Evolutionary conservation across 208 protist genomes (phyloP).

Genomic region (Trypanosoma grayi): DNA sequence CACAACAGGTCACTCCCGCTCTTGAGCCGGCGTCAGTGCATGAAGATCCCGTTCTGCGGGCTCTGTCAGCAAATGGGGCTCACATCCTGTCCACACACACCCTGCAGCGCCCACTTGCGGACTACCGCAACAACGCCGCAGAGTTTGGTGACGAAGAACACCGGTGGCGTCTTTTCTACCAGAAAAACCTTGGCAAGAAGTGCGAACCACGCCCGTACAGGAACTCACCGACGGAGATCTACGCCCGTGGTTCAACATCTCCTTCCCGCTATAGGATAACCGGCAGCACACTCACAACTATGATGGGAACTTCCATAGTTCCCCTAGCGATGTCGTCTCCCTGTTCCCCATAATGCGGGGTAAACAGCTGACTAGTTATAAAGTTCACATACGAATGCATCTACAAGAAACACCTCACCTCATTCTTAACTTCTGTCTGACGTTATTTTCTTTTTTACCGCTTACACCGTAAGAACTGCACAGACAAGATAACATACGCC

Average conservation of each 20-base stretch:
- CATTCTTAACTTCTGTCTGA: too few relatives aligned
- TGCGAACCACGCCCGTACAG: not conserved
- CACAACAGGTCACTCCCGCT: not conserved
- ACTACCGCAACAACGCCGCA: not conserved
- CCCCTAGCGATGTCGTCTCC: too few relatives aligned
- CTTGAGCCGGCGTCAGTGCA: not conserved
- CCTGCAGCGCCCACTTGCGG: not conserved
- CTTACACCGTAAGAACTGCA: too few relatives aligned
- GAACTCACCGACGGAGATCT: not conserved
- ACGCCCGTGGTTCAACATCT: not conserved
- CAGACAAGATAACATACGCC: too few relatives aligned
- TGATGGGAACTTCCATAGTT: too few relatives aligned
- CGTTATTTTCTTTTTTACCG: too few relatives aligned
- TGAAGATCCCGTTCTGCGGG: not conserved
- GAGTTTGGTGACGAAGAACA: not conserved
- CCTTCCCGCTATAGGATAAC: not conserved
- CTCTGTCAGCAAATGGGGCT: slow-evolving; percentile 2
- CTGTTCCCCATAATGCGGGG: too few relatives aligned
- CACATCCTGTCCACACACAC: slow-evolving; percentile 12
- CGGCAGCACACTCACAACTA: not conserved
- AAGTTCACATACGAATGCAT: too few relatives aligned
- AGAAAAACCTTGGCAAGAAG: slow-evolving; percentile 11
- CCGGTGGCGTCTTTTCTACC: not conserved
- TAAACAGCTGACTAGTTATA: too few relatives aligned
- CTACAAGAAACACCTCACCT: too few relatives aligned